Conservation (phyloP, 2,329 filamentous ascomycete species). For the Thielaviopsis punctulata region DNA sequence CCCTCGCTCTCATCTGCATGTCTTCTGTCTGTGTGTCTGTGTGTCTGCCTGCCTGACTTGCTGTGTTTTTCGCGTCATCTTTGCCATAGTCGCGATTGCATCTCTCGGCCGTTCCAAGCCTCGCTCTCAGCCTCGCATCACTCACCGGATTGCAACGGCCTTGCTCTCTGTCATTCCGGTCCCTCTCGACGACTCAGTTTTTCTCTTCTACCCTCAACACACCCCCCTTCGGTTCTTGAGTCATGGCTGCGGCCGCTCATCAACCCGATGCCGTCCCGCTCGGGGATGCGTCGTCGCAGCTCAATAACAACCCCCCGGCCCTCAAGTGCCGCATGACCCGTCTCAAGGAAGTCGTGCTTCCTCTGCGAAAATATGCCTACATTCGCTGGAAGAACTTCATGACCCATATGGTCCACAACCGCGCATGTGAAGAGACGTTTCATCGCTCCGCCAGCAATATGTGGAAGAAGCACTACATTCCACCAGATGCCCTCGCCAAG, state of each 20-base stretch:
- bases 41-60: background rate
- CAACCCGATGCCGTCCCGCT: background rate
- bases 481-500: conserved; percentile 34
- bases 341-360: conserved; percentile 1
- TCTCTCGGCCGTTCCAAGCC: background rate
- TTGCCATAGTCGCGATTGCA: background rate
- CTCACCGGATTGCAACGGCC: background rate
- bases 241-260: conserved; percentile 4
- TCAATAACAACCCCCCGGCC: background rate
- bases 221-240: background rate
- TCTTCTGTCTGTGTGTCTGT: no score
- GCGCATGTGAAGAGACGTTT: conserved; percentile 1
- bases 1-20: no score
- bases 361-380: conserved; percentile 7
- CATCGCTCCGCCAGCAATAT: background rate
- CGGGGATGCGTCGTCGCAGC: background rate
- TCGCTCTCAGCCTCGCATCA: background rate
- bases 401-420: background rate
- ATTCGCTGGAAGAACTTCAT: conserved; percentile 5
- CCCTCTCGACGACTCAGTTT: background rate
- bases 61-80: background rate
- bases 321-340: background rate
- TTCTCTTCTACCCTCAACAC: background rate
- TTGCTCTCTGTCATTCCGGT: background rate
- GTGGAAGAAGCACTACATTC: conserved; percentile 29